Evolutionary conservation across 208 protist species (phyloP).

Genomic region (Porcisia hertigi): DNA sequence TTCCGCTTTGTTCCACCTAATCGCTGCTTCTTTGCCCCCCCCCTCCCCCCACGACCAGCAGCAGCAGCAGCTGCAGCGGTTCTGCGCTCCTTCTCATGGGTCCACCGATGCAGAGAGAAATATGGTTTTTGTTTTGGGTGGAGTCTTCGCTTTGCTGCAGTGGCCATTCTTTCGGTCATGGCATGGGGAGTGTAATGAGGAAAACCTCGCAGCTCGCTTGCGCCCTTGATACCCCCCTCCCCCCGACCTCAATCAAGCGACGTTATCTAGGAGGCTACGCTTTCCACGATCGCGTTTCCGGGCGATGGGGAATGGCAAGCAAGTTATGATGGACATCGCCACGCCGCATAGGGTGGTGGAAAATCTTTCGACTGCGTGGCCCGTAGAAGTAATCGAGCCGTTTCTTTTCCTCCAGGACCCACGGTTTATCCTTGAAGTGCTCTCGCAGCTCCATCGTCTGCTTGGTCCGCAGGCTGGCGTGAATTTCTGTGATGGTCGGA

Average conservation of each 20-base stretch:
- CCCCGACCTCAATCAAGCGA: background rate
- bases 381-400: constrained; percentile 45
- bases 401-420: constrained; percentile 42
- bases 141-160: background rate
- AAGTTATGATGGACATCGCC: constrained; percentile 30
- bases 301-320: constrained; percentile 27
- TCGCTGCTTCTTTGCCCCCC: no score
- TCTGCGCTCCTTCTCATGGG: no score
- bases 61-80: no score
- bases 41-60: background rate
- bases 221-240: no score
- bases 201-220: background rate
- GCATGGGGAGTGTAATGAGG: background rate
- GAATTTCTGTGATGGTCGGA: constrained; percentile 41
- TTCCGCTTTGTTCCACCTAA: background rate
- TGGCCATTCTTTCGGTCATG: no score
- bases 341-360: constrained; percentile 40
- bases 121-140: no score
- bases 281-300: constrained; percentile 25
- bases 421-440: constrained; percentile 56
- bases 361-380: constrained; percentile 54
- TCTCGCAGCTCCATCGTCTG: constrained; percentile 47
- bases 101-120: background rate
- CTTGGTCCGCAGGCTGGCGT: constrained; percentile 27
- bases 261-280: background rate